Evolutionary conservation across 2,329 filamentous ascomycete species (phyloP).

Genomic region (Pseudogymnoascus verrucosus): DNA sequence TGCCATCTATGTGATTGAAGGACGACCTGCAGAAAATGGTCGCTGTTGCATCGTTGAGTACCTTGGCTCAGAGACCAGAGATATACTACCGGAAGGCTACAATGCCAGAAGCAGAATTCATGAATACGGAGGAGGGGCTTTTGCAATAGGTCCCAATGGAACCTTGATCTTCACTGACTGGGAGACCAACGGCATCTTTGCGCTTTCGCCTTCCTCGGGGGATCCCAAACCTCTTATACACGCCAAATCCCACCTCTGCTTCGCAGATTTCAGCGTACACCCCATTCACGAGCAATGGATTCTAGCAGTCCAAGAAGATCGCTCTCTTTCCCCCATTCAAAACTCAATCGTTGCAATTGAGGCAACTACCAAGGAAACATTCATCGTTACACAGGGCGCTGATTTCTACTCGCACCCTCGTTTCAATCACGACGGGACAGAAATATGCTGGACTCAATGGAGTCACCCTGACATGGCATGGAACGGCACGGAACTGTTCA

Average conservation of each 20-base stretch:
- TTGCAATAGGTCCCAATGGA: constrained; percentile 32
- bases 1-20: constrained; percentile 30
- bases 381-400: constrained; percentile 34
- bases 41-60: constrained; percentile 38
- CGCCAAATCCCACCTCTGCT: constrained; percentile 27
- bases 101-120: constrained; percentile 41
- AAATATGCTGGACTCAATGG: constrained; percentile 47
- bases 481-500: constrained; percentile 37
- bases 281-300: constrained; percentile 32
- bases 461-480: constrained; percentile 46
- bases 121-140: constrained; percentile 44
- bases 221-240: constrained; percentile 17
- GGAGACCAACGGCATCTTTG: constrained; percentile 34
- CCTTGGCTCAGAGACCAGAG: constrained; percentile 25
- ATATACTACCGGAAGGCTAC: constrained; percentile 37
- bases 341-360: constrained; percentile 27
- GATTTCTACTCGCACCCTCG: constrained; percentile 47
- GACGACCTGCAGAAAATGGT: constrained; percentile 31
- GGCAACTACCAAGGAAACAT: constrained; percentile 26
- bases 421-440: constrained; percentile 39
- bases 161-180: constrained; percentile 40
- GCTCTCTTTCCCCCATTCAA: constrained; percentile 24
- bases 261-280: constrained; percentile 40
- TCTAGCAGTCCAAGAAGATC: constrained; percentile 44
- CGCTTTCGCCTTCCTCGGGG: constrained; percentile 33